Base-by-base conservation (phyloP, 2,329 filamentous ascomycete species). In the Botryotinia convoluta region DNA sequence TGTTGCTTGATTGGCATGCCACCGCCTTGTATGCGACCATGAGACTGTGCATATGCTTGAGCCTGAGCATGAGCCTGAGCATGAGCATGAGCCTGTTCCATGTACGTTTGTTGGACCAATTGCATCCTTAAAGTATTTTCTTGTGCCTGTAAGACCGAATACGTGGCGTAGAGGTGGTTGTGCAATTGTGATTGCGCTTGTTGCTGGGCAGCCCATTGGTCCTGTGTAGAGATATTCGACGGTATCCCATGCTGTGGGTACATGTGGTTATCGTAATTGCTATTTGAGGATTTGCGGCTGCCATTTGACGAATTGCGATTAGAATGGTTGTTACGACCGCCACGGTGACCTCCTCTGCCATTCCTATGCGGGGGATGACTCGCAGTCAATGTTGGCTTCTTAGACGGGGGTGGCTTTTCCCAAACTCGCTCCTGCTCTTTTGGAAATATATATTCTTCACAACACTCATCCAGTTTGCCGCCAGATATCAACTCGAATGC, bases 391-490 rank as follows among this genome's bases (percentile, higher is more conserved):
- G 79, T 84, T 16, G 89, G 89, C 26, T 87, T 86, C 45, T 88
- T 83, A 54, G 86, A 85, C 9, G 85, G 81, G 3, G 85, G 81
- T n/a, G 88, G 88, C 74, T 88, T 87, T 75, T 89, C 87, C 79
- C 86, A 90, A 60, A 68, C 64, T 74, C 84, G 84, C 70, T 79
- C 75, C 79, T 90, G 88, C 79, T 97, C 94, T 81, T 93, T 92
- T 6, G 96, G 96, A 78, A 92, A 98, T 73, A 93, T 90, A 79
- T 91, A 99, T 81, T 95, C 89, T 81, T 97, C 93, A 82, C 95
- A 98, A 81, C 92, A 95, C 79, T 94, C 91, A 7, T 90, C 88
- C 62, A 99, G 86, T 78, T 96, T 93, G 35, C 90, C 93, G 69
- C 92, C 88, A 2, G 92, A 90, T 29, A 98, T 88, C 72, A 94